Base-by-base conservation (phyloP, 768 basidiomycete genomes). In the Lactarius evosmus region DNA sequence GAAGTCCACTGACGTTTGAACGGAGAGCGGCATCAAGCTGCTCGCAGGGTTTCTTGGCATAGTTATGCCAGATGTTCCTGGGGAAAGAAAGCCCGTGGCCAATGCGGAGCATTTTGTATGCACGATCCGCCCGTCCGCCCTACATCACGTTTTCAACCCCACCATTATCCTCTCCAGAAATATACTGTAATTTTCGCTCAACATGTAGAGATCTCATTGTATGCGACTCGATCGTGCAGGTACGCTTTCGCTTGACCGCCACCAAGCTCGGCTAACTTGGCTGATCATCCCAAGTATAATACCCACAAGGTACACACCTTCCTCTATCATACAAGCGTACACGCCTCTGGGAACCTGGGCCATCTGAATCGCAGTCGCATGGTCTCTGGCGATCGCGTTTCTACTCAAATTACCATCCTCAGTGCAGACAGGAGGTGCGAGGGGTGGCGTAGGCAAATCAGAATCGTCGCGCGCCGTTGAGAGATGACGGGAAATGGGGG, bases 51-150 rank as follows among this genome's bases (percentile, higher is more conserved):
- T 95, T 75, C 80, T 98, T 53, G 95, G 97, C 71, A 81, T 91
- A 73, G 88, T 88, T 67, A 74, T 76, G 3, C 80, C 82, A 2
- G 85, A 86, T 63, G 71, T 72, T 25, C 80, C 83, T 53, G 87
- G 86, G 9, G 77, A 78, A 29, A 79, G 86, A 60, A n/a, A n/a
- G n/a, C 79, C 82, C 62, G 74, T 79, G n/a, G n/a, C n/a, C 27
- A 90, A 92, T 69, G 90, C 95, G 14, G 95, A 98, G 72, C 95
- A 97, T 74, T 95, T 97, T 76, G 91, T n/a, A n/a, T 88, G 8
- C 95, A 98, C 75, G 93, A 93, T 92, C 69, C 69, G 82, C 74
- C n/a, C 34, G 41, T 8, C n/a, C 25, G 38, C 30, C n/a, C n/a
- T n/a, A 22, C 57, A 51, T 29, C 57, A 52, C n/a, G 25, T 32